These are phyloP conservation scores for Coemansia sp. DNA, from an alignment of 192 early-diverging fungal genomes.

Conservation along the genomic window DNA sequence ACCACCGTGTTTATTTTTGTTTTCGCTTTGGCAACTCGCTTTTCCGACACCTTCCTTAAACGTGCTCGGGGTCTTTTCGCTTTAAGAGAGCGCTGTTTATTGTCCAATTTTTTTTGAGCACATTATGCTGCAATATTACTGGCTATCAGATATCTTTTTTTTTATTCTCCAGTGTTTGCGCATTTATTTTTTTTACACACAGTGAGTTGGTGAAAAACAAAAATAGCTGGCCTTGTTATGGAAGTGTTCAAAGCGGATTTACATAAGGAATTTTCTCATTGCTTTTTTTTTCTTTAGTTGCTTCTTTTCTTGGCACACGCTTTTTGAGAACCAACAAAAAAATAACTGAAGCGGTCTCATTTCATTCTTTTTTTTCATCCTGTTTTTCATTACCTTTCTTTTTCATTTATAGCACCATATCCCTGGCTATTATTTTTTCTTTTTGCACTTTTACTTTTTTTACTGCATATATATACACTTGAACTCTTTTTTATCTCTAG, in stretches of 20 bases:
- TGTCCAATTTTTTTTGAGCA: not conserved
- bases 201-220: too few species aligned
- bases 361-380: not conserved
- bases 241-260: not conserved
- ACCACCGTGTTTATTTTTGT: not conserved
- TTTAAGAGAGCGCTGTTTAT: too few species aligned
- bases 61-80: not conserved
- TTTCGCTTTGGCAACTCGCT: not conserved
- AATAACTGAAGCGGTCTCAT: too few species aligned
- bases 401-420: not conserved
- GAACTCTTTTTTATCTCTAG: too few species aligned
- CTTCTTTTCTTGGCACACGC: too few species aligned
- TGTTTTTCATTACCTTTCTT: not conserved
- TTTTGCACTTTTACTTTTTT: not conserved
- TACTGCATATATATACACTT: not conserved
- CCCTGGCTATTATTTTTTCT: not conserved
- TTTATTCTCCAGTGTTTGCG: not conserved
- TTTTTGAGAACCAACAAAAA: not conserved
- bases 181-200: not conserved
- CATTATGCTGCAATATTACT: not conserved
- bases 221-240: too few species aligned
- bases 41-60: not conserved
- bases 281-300: not conserved
- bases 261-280: not conserved
- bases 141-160: not conserved